A percentile compares a stretch with the other conserved stretches of the same genome.
These are phyloP conservation scores for Phaeoacremonium minimum DNA, from an alignment of 2,329 filamentous ascomycete genomes.

Conservation along the genomic window DNA sequence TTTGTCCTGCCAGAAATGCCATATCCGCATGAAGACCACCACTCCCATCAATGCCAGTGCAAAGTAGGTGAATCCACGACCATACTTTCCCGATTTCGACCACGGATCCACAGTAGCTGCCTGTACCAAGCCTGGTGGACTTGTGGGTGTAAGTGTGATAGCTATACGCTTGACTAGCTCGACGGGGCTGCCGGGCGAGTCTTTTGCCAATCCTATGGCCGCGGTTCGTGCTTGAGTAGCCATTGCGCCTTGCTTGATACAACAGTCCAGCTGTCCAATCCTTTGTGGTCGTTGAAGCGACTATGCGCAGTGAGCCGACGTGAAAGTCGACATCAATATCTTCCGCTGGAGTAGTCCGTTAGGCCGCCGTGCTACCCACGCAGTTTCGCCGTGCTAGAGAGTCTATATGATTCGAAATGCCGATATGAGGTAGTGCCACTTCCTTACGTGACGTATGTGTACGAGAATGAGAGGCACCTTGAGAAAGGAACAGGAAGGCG, in stretches of 20 bases:
- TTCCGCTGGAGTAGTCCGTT: not conserved
- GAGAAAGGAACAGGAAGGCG: not conserved
- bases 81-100: slow-evolving; percentile 79
- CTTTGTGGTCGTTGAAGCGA: slow-evolving; percentile 3
- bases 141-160: slow-evolving; percentile 56
- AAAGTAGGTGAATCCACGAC: slow-evolving; percentile 84
- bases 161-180: slow-evolving; percentile 50
- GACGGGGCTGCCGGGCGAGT: slow-evolving; percentile 26
- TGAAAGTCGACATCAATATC: not conserved
- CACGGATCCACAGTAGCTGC: slow-evolving; percentile 72
- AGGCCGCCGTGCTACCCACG: not conserved
- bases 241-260: slow-evolving; percentile 27
- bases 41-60: slow-evolving; percentile 65
- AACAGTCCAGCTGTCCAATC: slow-evolving; percentile 8
- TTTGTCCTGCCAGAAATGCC: slow-evolving; percentile 91
- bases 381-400: too few species aligned
- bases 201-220: slow-evolving; percentile 24
- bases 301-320: slow-evolving; percentile 5
- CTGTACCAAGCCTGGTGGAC: slow-evolving; percentile 57
- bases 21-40: slow-evolving; percentile 68
- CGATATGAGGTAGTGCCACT: too few species aligned
- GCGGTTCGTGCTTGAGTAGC: slow-evolving; percentile 26
- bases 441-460: too few species aligned
- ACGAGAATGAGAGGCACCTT: too few species aligned
- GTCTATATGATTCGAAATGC: too few species aligned